phyloP scores from a whole-genome alignment of 1,284 basidiomycete species.

The Ceratobasidium sp. region DNA sequence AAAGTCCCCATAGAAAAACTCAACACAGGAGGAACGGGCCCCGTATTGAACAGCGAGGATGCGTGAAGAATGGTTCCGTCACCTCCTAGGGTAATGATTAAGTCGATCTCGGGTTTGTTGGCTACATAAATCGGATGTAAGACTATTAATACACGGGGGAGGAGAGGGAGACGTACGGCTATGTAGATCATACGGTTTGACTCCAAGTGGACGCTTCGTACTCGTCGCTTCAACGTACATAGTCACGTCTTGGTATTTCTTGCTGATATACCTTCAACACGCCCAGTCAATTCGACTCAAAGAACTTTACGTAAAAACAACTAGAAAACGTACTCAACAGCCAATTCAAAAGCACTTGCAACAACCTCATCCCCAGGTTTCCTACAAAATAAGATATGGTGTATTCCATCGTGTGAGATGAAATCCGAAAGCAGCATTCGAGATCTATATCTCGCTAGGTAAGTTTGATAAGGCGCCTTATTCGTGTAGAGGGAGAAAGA shows the following conservation, averaged over 20 bases:
- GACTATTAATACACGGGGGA: no score
- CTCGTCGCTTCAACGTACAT: slow-evolving; percentile 77
- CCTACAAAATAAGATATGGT: slow-evolving; percentile 59
- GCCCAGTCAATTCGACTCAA: neutral
- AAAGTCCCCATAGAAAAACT: slow-evolving; percentile 97
- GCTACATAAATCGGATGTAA: no score
- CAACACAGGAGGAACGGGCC: slow-evolving; percentile 92
- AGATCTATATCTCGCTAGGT: neutral
- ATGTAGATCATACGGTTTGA: slow-evolving; percentile 67
- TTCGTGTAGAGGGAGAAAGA: no score
- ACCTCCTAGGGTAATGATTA: slow-evolving; percentile 92
- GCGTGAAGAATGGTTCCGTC: slow-evolving; percentile 97
- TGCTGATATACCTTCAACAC: slow-evolving; percentile 58
- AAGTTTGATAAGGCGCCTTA: neutral
- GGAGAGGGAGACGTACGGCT: slow-evolving; percentile 54
- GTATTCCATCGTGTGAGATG: slow-evolving; percentile 26
- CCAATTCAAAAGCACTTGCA: slow-evolving; percentile 54
- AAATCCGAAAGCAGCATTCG: slow-evolving; percentile 16
- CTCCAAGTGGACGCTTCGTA: slow-evolving; percentile 70
- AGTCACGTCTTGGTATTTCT: slow-evolving; percentile 73
- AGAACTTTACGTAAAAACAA: no score
- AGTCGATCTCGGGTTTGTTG: slow-evolving; percentile 68
- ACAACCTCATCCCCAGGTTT: slow-evolving; percentile 59
- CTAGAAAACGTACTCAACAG: slow-evolving; percentile 53
- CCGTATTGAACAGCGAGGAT: slow-evolving; percentile 88